These are phyloP conservation scores for Arabis hirsuta DNA, from an alignment of 345 rosid genomes.

Conservation along the genomic window DNA sequence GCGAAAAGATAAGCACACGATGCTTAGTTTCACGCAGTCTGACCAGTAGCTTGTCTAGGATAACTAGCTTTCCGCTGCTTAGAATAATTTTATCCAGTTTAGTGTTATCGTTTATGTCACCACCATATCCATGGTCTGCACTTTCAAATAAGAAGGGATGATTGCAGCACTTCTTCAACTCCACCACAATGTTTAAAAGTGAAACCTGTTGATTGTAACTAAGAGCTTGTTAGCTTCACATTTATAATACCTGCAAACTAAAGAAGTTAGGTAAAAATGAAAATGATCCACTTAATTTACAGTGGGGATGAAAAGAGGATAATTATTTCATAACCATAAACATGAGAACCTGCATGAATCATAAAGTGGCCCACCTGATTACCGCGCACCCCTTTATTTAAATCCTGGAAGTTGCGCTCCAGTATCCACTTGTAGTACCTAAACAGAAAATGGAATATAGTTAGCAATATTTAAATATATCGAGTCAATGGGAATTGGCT, in stretches of 20 bases:
- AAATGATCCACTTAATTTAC: slow-evolving; percentile 11
- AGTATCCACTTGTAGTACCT: slow-evolving; percentile 99
- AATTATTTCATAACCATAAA: slow-evolving; percentile 29
- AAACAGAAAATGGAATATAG: slow-evolving; percentile 28
- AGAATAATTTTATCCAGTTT: slow-evolving; percentile 90
- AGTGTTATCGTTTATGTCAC: slow-evolving; percentile 66
- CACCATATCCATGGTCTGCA: slow-evolving; percentile 99
- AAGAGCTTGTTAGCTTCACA: slow-evolving; percentile 35
- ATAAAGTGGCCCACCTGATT: slow-evolving; percentile 74
- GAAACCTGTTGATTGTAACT: slow-evolving; percentile 65
- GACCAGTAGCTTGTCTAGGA: slow-evolving; percentile 93
- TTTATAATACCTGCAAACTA: slow-evolving; percentile 29
- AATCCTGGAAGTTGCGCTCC: slow-evolving; percentile 97
- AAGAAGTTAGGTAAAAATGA: slow-evolving; percentile 3
- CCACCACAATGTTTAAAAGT: slow-evolving; percentile 96
- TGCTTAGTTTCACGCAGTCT: slow-evolving; percentile 96
- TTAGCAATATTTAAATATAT: neutral
- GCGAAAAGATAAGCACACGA: slow-evolving; percentile 96
- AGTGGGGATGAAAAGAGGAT: slow-evolving; percentile 5
- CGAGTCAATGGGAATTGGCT: slow-evolving; percentile 18
- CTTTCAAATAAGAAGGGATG: slow-evolving; percentile 99
- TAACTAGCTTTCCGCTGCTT: slow-evolving; percentile 98
- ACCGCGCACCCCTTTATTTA: slow-evolving; percentile 99
- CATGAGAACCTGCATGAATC: slow-evolving; percentile 26
- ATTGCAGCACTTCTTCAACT: slow-evolving; percentile 98